A percentile compares a stretch with the other conserved stretches of the same genome.
Evolutionary conservation across 2,329 filamentous ascomycete species (phyloP).

Genomic region (Nannizzia gypsea): DNA sequence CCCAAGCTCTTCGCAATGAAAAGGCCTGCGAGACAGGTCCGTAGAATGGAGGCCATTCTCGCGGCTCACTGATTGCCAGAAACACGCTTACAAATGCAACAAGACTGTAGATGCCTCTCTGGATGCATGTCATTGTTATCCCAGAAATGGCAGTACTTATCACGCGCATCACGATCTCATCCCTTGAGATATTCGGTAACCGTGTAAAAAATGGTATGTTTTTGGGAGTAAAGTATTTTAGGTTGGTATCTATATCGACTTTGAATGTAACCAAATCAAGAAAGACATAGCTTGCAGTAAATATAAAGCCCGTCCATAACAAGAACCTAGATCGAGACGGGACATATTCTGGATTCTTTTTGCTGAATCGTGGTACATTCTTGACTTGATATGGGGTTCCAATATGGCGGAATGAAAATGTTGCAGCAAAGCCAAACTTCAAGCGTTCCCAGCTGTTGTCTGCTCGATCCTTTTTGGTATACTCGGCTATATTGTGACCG

Average conservation of each 20-base stretch:
- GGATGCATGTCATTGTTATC: neutral
- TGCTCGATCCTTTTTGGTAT: neutral
- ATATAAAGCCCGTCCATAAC: neutral
- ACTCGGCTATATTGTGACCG: neutral
- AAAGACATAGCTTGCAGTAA: neutral
- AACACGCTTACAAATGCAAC: constrained; percentile 1
- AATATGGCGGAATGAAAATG: neutral
- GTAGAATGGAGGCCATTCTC: constrained; percentile 7
- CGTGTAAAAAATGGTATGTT: neutral
- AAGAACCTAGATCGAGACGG: neutral
- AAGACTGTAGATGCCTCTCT: neutral
- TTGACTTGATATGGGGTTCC: neutral
- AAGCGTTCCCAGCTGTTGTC: neutral
- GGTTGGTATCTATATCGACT: neutral
- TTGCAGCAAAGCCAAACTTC: neutral
- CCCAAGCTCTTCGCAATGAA: constrained; percentile 9
- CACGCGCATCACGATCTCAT: neutral
- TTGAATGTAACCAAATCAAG: neutral
- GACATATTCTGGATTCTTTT: neutral
- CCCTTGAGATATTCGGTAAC: neutral
- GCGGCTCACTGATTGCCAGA: constrained; percentile 2
- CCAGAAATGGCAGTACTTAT: neutral
- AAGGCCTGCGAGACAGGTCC: constrained; percentile 8
- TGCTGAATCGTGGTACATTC: neutral
- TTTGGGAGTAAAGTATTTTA: neutral